Percentiles rank a stretch among this genome's conserved stretches.
These are phyloP conservation scores for Atractiella rhizophila DNA, from an alignment of 768 basidiomycete species.

Conservation along the genomic window DNA sequence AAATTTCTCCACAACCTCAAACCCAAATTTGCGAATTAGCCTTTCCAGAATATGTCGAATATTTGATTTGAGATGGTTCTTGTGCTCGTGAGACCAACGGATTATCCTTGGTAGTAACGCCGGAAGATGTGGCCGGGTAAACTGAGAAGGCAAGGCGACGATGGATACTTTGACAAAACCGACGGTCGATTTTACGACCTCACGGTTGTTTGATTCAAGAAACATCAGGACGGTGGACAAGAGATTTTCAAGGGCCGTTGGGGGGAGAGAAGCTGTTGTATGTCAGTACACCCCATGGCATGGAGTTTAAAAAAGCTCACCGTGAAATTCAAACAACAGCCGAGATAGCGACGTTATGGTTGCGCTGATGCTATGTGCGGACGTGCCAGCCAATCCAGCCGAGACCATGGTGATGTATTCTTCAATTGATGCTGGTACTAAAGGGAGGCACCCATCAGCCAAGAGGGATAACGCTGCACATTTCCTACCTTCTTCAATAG, in stretches of 20 bases:
- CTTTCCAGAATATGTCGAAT: conserved; percentile 93
- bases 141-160: conserved; percentile 47
- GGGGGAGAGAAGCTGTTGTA: background rate
- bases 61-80: conserved; percentile 94
- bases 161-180: conserved; percentile 84
- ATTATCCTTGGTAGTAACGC: conserved; percentile 60
- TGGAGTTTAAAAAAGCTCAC: conserved; percentile 24
- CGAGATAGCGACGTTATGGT: conserved; percentile 82
- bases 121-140: conserved; percentile 51
- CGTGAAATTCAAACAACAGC: conserved; percentile 84
- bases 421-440: conserved; percentile 47
- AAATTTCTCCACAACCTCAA: conserved; percentile 43
- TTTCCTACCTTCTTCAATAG: conserved; percentile 27
- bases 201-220: conserved; percentile 65
- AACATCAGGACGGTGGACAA: conserved; percentile 69
- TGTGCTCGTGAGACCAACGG: conserved; percentile 87
- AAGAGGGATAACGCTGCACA: conserved; percentile 1
- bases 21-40: conserved; percentile 70
- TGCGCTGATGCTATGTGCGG: conserved; percentile 88
- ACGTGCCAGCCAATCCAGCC: conserved; percentile 67
- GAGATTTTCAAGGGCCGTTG: conserved; percentile 39
- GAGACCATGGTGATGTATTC: conserved; percentile 95
- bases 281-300: background rate
- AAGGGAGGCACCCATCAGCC: no score
- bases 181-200: conserved; percentile 87